Percentiles rank a stretch among this genome's conserved stretches.
Evolutionary conservation across 306 rosid species (phyloP).

Genomic region (peach (Prunus persica)): DNA sequence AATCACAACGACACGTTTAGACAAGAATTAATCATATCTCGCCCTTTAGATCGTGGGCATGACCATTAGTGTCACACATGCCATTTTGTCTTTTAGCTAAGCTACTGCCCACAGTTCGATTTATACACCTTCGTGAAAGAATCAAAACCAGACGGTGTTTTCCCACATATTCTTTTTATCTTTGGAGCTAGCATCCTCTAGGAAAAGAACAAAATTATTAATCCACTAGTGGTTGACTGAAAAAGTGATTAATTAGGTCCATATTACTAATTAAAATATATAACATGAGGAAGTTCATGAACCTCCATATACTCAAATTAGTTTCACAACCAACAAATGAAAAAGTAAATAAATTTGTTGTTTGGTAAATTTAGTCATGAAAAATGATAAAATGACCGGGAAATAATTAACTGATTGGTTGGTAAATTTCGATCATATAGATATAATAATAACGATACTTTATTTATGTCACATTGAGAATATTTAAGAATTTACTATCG

Average conservation of each 20-base stretch:
- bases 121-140: neutral
- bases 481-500: too few species aligned
- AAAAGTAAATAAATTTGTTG: neutral
- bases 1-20: too few species aligned
- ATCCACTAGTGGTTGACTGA: neutral
- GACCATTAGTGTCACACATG: neutral
- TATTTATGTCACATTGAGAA: too few species aligned
- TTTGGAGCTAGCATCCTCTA: neutral
- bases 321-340: neutral
- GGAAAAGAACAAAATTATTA: neutral
- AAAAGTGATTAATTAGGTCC: neutral
- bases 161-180: neutral
- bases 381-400: neutral
- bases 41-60: neutral
- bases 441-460: too few species aligned
- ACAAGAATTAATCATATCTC: too few species aligned
- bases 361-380: too few species aligned
- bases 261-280: neutral
- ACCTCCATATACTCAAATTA: neutral
- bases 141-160: constrained; percentile 1
- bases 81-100: neutral
- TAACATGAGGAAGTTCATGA: constrained; percentile 1
- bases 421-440: too few species aligned
- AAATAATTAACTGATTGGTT: too few species aligned
- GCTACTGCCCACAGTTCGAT: neutral